These are phyloP conservation scores for Solanum sparsipilum DNA, from an alignment of 257 asterid genomes.

Conservation along the genomic window DNA sequence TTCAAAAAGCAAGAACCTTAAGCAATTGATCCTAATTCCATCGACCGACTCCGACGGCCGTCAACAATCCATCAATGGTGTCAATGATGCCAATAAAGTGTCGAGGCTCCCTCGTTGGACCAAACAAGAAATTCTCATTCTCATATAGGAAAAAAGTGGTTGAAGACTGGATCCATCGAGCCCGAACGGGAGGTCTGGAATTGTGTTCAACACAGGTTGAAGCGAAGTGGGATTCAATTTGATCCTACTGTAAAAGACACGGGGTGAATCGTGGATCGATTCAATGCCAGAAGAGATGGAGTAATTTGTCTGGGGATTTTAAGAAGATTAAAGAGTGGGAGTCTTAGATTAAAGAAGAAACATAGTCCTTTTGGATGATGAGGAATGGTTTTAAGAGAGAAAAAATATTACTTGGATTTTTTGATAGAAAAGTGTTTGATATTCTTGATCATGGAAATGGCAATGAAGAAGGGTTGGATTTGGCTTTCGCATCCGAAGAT, in stretches of 20 bases:
- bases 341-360: conserved; percentile 31
- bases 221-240: no score
- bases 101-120: no score
- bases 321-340: conserved; percentile 66
- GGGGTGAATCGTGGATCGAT: background rate
- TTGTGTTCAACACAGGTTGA: background rate
- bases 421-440: conserved; percentile 81
- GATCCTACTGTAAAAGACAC: background rate
- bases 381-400: conserved; percentile 82
- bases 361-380: conserved; percentile 85
- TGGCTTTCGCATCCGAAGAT: conserved; percentile 34
- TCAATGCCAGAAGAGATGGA: background rate
- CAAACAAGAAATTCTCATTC: no score
- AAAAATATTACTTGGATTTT: conserved; percentile 67
- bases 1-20: no score
- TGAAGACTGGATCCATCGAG: no score
- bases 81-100: no score
- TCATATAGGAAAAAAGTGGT: no score
- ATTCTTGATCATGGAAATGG: conserved; percentile 39
- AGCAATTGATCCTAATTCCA: no score
- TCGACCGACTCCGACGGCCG: no score
- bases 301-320: background rate
- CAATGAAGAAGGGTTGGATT: conserved; percentile 19
- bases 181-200: no score
- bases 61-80: no score